phyloP scores from a whole-genome alignment of 1,284 basidiomycete species.

The Leucoagaricus sp. region DNA sequence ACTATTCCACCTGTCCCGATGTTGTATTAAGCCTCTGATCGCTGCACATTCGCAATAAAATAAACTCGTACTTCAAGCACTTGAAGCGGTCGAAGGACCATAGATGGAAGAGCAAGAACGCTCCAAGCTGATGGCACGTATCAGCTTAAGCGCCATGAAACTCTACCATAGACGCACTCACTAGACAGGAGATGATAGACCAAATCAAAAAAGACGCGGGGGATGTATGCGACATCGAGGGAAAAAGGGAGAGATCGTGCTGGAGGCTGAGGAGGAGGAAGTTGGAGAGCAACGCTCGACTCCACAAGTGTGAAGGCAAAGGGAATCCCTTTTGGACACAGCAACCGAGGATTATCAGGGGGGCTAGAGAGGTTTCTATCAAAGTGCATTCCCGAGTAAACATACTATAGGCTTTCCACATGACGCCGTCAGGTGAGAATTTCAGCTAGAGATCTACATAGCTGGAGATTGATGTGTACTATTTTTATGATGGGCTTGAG shows the following conservation, averaged over 20 bases:
- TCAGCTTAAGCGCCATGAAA: not conserved
- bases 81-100: slow-evolving; percentile 79
- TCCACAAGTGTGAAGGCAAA: slow-evolving; percentile 7
- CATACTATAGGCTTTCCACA: slow-evolving; percentile 14
- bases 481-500: not conserved
- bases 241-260: slow-evolving; percentile 1
- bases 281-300: slow-evolving; percentile 16
- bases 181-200: slow-evolving; percentile 54
- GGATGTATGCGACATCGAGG: slow-evolving; percentile 62
- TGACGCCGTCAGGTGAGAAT: slow-evolving; percentile 5
- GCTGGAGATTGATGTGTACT: slow-evolving; percentile 1
- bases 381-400: not conserved
- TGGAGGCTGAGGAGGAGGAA: not conserved
- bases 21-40: not conserved
- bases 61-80: slow-evolving; percentile 53
- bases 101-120: slow-evolving; percentile 68
- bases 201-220: slow-evolving; percentile 63
- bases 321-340: not conserved
- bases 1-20: slow-evolving; percentile 57
- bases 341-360: not conserved
- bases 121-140: slow-evolving; percentile 45
- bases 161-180: slow-evolving; percentile 33
- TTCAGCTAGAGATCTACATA: not conserved
- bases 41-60: not conserved
- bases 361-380: not conserved